Evolutionary conservation across 202 grass and related monocot species (phyloP), one percentile per base, ranked within the genome.

Genomic region (Saccharum hybrid): DNA sequence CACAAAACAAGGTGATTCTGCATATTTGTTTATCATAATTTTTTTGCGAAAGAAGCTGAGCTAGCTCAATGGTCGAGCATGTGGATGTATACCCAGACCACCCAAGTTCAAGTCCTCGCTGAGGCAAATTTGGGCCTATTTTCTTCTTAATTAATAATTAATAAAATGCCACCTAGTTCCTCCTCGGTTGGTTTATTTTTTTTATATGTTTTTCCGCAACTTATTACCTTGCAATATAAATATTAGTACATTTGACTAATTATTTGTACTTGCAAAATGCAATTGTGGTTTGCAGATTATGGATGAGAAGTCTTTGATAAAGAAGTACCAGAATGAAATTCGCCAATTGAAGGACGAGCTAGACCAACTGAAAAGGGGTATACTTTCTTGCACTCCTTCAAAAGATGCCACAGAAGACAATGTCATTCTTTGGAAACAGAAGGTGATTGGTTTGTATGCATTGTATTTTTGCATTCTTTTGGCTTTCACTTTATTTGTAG

Each of bases 321-420:
- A 97, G 72, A 93, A 93, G 46, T 93, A 97, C 75, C 94, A 97
- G 84, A 90, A 86, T 93, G 94, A 97, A 90, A 97, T 97, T 72
- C 43, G 76, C 60, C 84, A 79, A 73, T 78, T 97, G 54, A 97
- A 97, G 76, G 86, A 97, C 38, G 94, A 97, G 81, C 73, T 97
- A 67, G 91, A 93, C 76, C 87, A 88, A 42, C 66, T 97, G 77
- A 97, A 93, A 76, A 97, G 80, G 73, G 89, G 91, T 78, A 90
- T 93, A 87, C 79, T 90, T 84, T 88, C 75, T 71, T 72, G 85
- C 42, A 76, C 41, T 91, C 90, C 84, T 34, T 60, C 80, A 33
- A 90, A 93, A 67, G 86, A 93, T 72, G 28, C 51, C 18, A 80
- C 68, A 52, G 88, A 88, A 86, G 75, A 93, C 75, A 88, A 84